Evolutionary conservation across 2,329 filamentous ascomycete species (phyloP), one percentile per base, ranked within the genome.

Genomic region (Hypomyces perniciosus): DNA sequence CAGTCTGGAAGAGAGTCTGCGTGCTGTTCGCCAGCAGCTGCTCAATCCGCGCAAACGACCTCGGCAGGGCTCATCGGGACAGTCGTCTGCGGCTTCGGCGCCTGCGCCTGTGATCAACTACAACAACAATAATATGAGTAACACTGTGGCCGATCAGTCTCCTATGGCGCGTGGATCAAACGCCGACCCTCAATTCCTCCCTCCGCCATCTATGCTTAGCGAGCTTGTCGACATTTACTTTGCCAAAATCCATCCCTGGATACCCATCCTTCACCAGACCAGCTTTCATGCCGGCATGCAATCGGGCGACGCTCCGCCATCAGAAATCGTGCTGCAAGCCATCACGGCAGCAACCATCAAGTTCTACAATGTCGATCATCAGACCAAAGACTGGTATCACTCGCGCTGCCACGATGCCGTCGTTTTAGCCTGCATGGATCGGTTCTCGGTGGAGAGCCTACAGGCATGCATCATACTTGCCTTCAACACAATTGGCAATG

Each of bases 391-490:
- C 13, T 44, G 40, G 42, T 53, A 53, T 35, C 47, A 49, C 38
- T 30, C 40, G n/a, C 46, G 51, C 13, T 53, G 51, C 42, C 51
- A 53, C 35, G 51, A 53, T 34, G 51, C 51, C 10, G 51, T 53
- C 27, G 42, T 53, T 28, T 40, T 53, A 28, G 51, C 51, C 5
- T 50, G 40, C 37, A 53, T 53, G 51, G 51, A 53, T 37, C 40
- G 46, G 20, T 53, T 67, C 20, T 64, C 59, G 5, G 64, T 67
- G 7, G 63, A 66, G 54, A 67, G 61, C 42, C 48, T 67, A 20
- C 64, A 67, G 49, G 64, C 63, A n/a, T 51, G 65, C 20, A 59
- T 62, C 8, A 67, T 71, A 20, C 58, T 67, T 41, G 62, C 62
- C 13, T 68, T 68, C 52, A 60, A 65, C 48, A 63, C 52, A 27